These are phyloP conservation scores for Sonneratia caseolaris DNA, from an alignment of 345 rosid species.

Conservation along the genomic window DNA sequence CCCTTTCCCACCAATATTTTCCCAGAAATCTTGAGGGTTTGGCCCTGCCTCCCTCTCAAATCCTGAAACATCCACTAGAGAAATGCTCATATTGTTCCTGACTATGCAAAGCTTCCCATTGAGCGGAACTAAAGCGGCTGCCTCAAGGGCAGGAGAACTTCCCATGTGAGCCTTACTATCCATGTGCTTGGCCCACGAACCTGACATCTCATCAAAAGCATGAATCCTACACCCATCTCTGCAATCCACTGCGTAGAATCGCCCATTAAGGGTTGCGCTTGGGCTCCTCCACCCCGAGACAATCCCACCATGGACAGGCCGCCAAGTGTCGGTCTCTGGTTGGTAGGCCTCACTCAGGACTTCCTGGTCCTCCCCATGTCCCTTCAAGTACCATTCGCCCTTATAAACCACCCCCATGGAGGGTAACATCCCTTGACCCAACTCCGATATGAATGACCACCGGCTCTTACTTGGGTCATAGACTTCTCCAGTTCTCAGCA, in stretches of 20 bases:
- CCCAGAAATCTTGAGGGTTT: conserved; percentile 55
- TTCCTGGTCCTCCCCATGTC: conserved; percentile 57
- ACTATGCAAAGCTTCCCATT: conserved; percentile 59
- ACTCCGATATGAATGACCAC: conserved; percentile 60
- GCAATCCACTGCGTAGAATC: conserved; percentile 64
- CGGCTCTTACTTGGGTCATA: conserved; percentile 76
- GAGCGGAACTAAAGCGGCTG: conserved; percentile 60
- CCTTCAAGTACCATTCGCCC: conserved; percentile 68
- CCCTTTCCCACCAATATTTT: conserved; percentile 51
- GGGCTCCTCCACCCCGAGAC: conserved; percentile 78
- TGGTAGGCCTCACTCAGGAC: conserved; percentile 58
- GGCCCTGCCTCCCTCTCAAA: conserved; percentile 28
- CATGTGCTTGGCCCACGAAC: conserved; percentile 58
- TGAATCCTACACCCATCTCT: conserved; percentile 68
- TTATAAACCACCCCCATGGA: conserved; percentile 61
- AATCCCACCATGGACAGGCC: conserved; percentile 58
- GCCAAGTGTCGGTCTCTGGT: conserved; percentile 51
- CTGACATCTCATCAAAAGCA: conserved; percentile 51
- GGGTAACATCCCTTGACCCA: conserved; percentile 74
- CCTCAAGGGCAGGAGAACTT: conserved; percentile 54
- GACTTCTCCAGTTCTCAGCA: conserved; percentile 61
- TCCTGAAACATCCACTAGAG: conserved; percentile 49
- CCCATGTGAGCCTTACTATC: conserved; percentile 69
- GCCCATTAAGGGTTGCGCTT: conserved; percentile 43
- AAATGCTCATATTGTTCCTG: conserved; percentile 64